Conservation (phyloP, 2,329 filamentous ascomycete genomes). For the Beauveria varroae region DNA sequence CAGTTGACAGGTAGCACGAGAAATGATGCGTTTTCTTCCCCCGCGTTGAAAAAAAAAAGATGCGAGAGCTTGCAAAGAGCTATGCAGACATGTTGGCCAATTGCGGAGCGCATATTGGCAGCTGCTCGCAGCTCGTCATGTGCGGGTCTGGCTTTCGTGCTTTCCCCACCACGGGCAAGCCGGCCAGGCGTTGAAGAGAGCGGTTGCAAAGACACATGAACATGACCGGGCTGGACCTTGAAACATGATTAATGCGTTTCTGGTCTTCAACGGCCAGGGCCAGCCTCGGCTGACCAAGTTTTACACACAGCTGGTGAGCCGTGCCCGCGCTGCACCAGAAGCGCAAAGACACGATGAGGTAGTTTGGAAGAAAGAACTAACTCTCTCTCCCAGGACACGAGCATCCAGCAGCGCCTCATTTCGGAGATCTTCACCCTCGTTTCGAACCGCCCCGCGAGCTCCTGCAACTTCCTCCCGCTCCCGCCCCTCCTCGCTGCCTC, state of each 20-base stretch:
- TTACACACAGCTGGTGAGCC: conserved; percentile 81
- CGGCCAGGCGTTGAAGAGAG: background rate
- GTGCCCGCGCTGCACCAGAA: background rate
- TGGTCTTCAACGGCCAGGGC: conserved; percentile 98
- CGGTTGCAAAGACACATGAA: background rate
- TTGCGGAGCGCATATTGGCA: conserved; percentile 9
- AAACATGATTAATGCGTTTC: conserved; percentile 93
- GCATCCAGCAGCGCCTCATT: conserved; percentile 92
- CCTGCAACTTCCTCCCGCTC: conserved; percentile 92
- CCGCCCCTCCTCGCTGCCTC: conserved; percentile 58
- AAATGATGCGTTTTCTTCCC: background rate
- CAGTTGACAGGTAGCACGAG: background rate
- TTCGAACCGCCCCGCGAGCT: conserved; percentile 79
- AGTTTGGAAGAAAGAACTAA: background rate
- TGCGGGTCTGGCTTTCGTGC: conserved; percentile 3
- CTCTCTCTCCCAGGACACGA: conserved; percentile 64
- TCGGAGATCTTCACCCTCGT: conserved; percentile 97
- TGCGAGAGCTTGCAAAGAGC: background rate
- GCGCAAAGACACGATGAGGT: background rate
- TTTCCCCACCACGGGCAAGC: background rate
- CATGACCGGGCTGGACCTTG: conserved; percentile 12
- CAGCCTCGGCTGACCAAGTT: conserved; percentile 97
- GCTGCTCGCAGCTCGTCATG: conserved; percentile 6
- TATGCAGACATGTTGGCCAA: background rate
- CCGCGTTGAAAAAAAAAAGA: background rate